Evolutionary conservation across 805 yeast species (phyloP).

Genomic region (Pichia sporocuriosa): DNA sequence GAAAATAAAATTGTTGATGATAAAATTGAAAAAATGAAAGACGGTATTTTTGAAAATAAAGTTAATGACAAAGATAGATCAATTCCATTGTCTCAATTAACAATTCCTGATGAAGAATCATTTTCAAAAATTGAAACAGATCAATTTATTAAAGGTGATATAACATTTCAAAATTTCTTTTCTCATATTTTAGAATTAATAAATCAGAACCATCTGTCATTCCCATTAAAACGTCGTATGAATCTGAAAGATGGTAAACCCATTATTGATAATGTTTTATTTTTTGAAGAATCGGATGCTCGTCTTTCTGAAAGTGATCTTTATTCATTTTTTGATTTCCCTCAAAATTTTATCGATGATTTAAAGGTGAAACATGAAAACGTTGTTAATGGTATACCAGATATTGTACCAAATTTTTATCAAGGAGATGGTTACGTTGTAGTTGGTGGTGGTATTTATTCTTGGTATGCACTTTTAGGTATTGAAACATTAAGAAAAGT

Average conservation of each 20-base stretch:
- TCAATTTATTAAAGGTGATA: constrained; percentile 28
- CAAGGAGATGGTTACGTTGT: constrained; percentile 48
- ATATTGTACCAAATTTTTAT: constrained; percentile 24
- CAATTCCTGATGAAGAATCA: constrained; percentile 24
- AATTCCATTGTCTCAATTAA: constrained; percentile 22
- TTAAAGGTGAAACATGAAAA: constrained; percentile 28
- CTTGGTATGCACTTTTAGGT: constrained; percentile 63
- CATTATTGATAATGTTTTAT: constrained; percentile 27
- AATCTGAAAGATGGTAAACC: constrained; percentile 28
- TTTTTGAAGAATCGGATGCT: constrained; percentile 23
- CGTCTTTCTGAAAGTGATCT: constrained; percentile 24
- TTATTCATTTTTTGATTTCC: constrained; percentile 23
- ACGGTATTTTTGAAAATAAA: neutral
- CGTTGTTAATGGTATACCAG: constrained; percentile 27
- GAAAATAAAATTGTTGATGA: neutral
- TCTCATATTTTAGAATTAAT: constrained; percentile 27
- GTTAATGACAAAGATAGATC: constrained; percentile 25
- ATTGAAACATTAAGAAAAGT: constrained; percentile 57
- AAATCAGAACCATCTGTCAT: constrained; percentile 25
- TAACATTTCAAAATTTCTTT: constrained; percentile 28
- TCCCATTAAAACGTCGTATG: constrained; percentile 28
- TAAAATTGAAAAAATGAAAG: neutral
- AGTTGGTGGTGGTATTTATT: constrained; percentile 77
- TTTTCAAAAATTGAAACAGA: constrained; percentile 24
- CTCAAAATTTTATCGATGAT: constrained; percentile 28